Evolutionary conservation across 208 protist species (phyloP), one percentile per base, ranked within the genome.

Genomic region (Naegleria lovaniensis): DNA sequence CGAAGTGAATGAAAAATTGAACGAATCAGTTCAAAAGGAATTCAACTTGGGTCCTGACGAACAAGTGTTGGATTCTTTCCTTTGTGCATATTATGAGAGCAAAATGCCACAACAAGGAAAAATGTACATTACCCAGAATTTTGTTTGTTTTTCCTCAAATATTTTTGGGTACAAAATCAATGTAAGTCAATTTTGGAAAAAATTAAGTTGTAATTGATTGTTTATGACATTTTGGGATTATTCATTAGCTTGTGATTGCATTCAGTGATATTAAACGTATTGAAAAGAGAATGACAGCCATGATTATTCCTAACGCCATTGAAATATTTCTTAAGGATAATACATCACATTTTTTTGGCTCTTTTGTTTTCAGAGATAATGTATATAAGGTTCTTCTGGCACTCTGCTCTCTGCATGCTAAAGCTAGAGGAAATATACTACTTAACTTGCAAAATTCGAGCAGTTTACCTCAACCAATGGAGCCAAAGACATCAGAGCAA

Each of bases 131-230:
- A 29, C 48, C 29, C 88, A 90, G 33, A 90, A 90, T 51, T 90
- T 36, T n/a, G 39, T 90, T 39, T 90, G 88, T 15, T 90, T 90
- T 59, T 36, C 33, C 6, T 90, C 88, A 11, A 90, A 90, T 38
- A 90, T 90, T 52, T 90, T 90, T 85, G 88, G 88, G 3, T 85
- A 90, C 39, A 90, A 90, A n/a, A 90, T 51, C 39, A 29, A 29
- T 67, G 55, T 67, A 67, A 67, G 55, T 67, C 19, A 67, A 67
- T 67, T 67, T 29, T 67, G 19, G 43, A 67, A 67, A 19, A 22
- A 22, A 67, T 67, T 67, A 67, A 9, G 43, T n/a, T n/a, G n/a
- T n/a, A n/a, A n/a, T n/a, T n/a, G n/a, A n/a, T n/a, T n/a, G n/a
- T n/a, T n/a, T n/a, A n/a, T n/a, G n/a, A n/a, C n/a, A n/a, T n/a